Evolutionary conservation across 495 filamentous ascomycete species (phyloP).

Genomic region (Tuber indicum): DNA sequence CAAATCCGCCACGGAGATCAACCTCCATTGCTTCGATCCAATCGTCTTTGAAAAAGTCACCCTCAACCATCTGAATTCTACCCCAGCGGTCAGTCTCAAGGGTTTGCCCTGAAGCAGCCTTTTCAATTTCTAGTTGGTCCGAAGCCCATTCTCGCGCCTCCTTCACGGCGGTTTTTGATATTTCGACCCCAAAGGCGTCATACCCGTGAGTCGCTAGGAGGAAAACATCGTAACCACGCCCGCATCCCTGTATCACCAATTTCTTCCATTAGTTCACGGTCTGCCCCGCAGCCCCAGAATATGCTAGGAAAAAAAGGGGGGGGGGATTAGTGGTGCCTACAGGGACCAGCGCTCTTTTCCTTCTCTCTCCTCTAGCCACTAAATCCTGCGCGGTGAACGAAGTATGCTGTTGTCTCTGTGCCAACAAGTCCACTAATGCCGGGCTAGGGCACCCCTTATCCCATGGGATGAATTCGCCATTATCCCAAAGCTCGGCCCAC

Average conservation of each 20-base stretch:
- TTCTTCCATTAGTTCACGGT: not conserved
- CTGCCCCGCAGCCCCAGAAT: not conserved
- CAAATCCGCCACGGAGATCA: constrained; percentile 53
- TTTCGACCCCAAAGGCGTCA: constrained; percentile 42
- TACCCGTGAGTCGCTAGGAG: constrained; percentile 44
- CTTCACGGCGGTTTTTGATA: constrained; percentile 39
- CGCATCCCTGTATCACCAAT: constrained; percentile 39
- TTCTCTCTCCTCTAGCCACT: constrained; percentile 22
- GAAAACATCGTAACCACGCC: constrained; percentile 44
- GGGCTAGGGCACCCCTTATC: constrained; percentile 57
- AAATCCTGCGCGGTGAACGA: constrained; percentile 23
- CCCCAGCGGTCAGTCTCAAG: constrained; percentile 23
- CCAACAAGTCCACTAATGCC: constrained; percentile 55
- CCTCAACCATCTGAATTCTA: constrained; percentile 22
- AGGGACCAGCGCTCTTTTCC: constrained; percentile 46
- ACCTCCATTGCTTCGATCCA: constrained; percentile 50
- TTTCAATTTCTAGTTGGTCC: constrained; percentile 18
- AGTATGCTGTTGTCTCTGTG: constrained; percentile 40
- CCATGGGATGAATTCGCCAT: constrained; percentile 54
- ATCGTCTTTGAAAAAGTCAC: constrained; percentile 59
- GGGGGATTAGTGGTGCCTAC: constrained; percentile 26
- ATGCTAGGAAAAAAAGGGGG: not conserved
- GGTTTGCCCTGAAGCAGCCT: constrained; percentile 11
- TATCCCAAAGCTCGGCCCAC: constrained; percentile 58
- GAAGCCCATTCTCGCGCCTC: constrained; percentile 33